Evolutionary conservation across 2,329 filamentous ascomycete genomes (phyloP).

Genomic region (Fusarium fujikuroi): DNA sequence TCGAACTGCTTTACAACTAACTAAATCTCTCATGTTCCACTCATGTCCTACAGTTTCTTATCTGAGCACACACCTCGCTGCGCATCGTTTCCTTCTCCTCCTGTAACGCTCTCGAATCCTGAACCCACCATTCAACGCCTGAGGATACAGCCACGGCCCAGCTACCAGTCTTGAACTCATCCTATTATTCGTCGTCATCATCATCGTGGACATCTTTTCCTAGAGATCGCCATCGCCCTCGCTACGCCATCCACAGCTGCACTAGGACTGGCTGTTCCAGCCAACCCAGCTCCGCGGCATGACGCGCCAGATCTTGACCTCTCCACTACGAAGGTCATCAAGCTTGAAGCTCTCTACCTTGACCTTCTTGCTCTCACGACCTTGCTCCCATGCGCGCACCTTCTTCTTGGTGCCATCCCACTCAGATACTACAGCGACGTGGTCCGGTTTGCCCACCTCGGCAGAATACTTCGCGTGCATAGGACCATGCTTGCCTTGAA

Average conservation of each 20-base stretch:
- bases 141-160: conserved; percentile 23
- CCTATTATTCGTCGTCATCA: conserved; percentile 30
- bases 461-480: conserved; percentile 94
- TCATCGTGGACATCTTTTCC: conserved; percentile 24
- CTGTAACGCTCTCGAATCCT: conserved; percentile 16
- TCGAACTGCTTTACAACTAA: conserved; percentile 46
- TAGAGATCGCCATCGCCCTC: conserved; percentile 16
- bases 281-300: conserved; percentile 94
- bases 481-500: conserved; percentile 93
- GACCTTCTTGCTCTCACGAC: conserved; percentile 90
- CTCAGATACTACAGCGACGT: conserved; percentile 91
- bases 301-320: conserved; percentile 97
- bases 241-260: conserved; percentile 40
- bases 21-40: conserved; percentile 36
- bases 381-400: conserved; percentile 94
- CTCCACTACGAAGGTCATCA: conserved; percentile 89
- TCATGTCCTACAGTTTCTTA: conserved; percentile 5
- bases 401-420: conserved; percentile 99
- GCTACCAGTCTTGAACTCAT: conserved; percentile 15
- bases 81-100: conserved; percentile 20
- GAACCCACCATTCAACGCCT: conserved; percentile 27
- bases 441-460: conserved; percentile 88
- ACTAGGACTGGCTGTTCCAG: conserved; percentile 76
- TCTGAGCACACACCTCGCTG: conserved; percentile 16
- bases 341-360: conserved; percentile 95